phyloP scores from a whole-genome alignment of 202 grass and related monocot genomes.

The Schoenoplectus triqueter region DNA sequence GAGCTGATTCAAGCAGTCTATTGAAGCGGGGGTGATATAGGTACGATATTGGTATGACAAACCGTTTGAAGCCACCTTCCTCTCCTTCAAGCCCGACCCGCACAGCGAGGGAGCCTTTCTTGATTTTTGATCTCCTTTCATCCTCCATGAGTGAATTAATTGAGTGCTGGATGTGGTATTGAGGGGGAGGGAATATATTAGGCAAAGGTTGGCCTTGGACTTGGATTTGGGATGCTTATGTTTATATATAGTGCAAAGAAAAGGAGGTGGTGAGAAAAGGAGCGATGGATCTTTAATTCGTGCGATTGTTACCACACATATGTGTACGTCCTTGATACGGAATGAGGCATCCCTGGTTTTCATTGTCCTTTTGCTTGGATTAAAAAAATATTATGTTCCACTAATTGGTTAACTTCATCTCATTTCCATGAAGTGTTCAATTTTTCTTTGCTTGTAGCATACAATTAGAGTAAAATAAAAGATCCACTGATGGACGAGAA shows the following conservation, averaged over 20 bases:
- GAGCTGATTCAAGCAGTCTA: slow-evolving; percentile 63
- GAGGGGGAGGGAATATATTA: slow-evolving; percentile 31
- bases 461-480: neutral
- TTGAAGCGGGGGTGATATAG: slow-evolving; percentile 81
- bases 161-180: slow-evolving; percentile 29
- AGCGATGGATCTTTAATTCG: neutral
- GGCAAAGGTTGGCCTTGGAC: slow-evolving; percentile 6
- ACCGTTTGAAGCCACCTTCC: slow-evolving; percentile 46
- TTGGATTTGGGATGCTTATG: neutral
- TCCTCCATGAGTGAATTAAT: slow-evolving; percentile 43
- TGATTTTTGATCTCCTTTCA: slow-evolving; percentile 69
- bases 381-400: slow-evolving; percentile 4
- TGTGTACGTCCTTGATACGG: slow-evolving; percentile 50
- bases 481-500: neutral
- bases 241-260: slow-evolving; percentile 34
- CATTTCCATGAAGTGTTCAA: neutral
- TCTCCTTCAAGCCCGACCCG: slow-evolving; percentile 59
- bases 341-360: slow-evolving; percentile 34
- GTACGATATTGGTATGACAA: slow-evolving; percentile 92
- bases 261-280: slow-evolving; percentile 25
- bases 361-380: slow-evolving; percentile 30
- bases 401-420: neutral
- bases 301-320: slow-evolving; percentile 26
- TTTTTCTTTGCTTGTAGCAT: neutral
- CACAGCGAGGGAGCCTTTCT: slow-evolving; percentile 87